Base-by-base conservation (phyloP, 2,329 filamentous ascomycete genomes). In the Aspergillus sclerotialis region DNA sequence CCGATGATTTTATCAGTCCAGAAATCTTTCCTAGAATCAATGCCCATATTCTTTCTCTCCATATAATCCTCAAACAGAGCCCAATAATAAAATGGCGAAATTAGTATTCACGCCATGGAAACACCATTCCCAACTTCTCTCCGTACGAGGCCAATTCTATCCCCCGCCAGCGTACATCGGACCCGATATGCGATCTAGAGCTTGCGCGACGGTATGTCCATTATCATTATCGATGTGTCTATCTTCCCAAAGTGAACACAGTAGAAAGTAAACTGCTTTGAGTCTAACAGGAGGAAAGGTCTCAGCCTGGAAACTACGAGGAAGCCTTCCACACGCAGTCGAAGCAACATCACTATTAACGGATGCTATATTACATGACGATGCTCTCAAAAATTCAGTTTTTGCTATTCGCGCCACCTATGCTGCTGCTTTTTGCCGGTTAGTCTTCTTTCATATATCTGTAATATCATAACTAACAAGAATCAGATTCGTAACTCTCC, bases 371-470 rank as follows among this genome's bases (percentile, higher is more conserved):
- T 46, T 68, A 15, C 62, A 64, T 33, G 64, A 68, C 43, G 55
- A 67, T 43, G 51, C 57, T 10, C 40, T 45, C 33, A 54, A 51
- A 28, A 64, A 63, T 30, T 67, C 64, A 4, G 53, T 64, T 4
- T 67, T 67, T 36, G 63, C 65, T 1, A 64, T 68, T 35, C 52
- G 63, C 17, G 63, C 64, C 4, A 63, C 62, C 4, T 68, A 68
- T 43, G 60, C 63, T 2, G 62, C 63, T 35, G 65, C 65, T 4
- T 65, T 68, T 37, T 68, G 64, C 46, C 58, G 64, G 64, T 66
- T 45, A 15, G 58, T 50, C 14, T 30, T 27, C 18, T 26, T 21
- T 35, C 28, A 13, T 23, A 12, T 19, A 6, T 30, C 18, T 11
- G 16, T 9, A 5, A n/a, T 12, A 13, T 13, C n/a, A 7, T 5